Percentiles rank a stretch among this genome's conserved stretches.
These are phyloP conservation scores for Kalaharituber pfeilii DNA, from an alignment of 2,329 filamentous ascomycete genomes.

Conservation along the genomic window DNA sequence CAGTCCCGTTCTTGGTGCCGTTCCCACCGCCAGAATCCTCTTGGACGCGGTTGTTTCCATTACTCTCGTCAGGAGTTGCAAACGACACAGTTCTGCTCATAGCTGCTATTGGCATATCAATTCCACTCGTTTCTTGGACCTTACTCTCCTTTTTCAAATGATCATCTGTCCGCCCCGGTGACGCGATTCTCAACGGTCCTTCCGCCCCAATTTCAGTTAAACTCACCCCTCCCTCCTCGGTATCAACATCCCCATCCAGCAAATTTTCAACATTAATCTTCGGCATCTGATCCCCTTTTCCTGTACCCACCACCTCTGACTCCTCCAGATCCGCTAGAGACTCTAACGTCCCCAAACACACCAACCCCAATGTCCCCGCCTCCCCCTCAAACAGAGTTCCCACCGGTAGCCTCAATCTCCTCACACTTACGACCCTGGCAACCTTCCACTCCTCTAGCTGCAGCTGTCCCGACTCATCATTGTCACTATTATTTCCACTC, in stretches of 20 bases:
- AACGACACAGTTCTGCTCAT: constrained; percentile 28
- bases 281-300: not conserved
- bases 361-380: constrained; percentile 73
- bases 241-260: not conserved
- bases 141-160: too few relatives aligned
- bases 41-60: constrained; percentile 7
- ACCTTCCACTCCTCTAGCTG: constrained; percentile 57
- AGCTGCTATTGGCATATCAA: not conserved
- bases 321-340: not conserved
- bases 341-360: constrained; percentile 2
- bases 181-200: too few relatives aligned
- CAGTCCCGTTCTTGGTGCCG: not conserved
- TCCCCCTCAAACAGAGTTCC: constrained; percentile 59
- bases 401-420: constrained; percentile 73
- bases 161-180: too few relatives aligned
- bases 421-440: constrained; percentile 67
- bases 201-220: not conserved
- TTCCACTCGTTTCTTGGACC: not conserved
- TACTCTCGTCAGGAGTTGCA: constrained; percentile 24
- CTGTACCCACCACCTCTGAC: not conserved
- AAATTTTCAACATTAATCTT: not conserved
- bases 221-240: not conserved
- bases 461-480: constrained; percentile 27
- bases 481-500: not conserved
- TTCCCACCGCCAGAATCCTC: not conserved